phyloP scores from a whole-genome alignment of 768 basidiomycete species.

The Lactarius evosmus region DNA sequence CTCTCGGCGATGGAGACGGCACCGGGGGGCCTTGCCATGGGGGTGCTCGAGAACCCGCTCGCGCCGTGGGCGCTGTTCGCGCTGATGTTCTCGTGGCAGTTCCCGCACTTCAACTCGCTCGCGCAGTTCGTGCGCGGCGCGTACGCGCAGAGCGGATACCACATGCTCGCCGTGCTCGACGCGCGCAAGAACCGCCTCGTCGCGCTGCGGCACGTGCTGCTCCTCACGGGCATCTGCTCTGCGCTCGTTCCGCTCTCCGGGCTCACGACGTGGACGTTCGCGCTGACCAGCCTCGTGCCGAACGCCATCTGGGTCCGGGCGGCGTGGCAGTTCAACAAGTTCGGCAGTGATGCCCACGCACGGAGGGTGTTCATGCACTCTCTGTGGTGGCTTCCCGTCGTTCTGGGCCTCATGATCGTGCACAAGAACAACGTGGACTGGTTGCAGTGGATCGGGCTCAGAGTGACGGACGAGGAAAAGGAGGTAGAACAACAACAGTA shows the following conservation, averaged over 20 bases:
- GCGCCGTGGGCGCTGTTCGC: conserved; percentile 77
- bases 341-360: conserved; percentile 73
- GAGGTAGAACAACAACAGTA: neutral
- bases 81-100: conserved; percentile 95
- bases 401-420: conserved; percentile 91
- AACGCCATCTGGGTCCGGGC: conserved; percentile 67
- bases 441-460: conserved; percentile 56
- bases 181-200: conserved; percentile 82
- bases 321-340: conserved; percentile 73
- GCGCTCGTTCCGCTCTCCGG: conserved; percentile 85
- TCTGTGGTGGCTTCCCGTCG: conserved; percentile 86
- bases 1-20: conserved; percentile 30
- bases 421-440: conserved; percentile 88
- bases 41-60: conserved; percentile 68
- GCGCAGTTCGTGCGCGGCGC: conserved; percentile 81
- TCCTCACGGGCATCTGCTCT: conserved; percentile 75
- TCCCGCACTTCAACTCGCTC: conserved; percentile 96
- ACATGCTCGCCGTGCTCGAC: conserved; percentile 82
- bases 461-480: conserved; percentile 16
- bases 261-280: conserved; percentile 89
- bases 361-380: conserved; percentile 73
- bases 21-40: conserved; percentile 42
- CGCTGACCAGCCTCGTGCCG: conserved; percentile 68
- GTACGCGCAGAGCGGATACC: conserved; percentile 91
- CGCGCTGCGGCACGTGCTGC: conserved; percentile 73